Conservation (phyloP, 805 yeast species). For the Starmerella tilneyi region DNA sequence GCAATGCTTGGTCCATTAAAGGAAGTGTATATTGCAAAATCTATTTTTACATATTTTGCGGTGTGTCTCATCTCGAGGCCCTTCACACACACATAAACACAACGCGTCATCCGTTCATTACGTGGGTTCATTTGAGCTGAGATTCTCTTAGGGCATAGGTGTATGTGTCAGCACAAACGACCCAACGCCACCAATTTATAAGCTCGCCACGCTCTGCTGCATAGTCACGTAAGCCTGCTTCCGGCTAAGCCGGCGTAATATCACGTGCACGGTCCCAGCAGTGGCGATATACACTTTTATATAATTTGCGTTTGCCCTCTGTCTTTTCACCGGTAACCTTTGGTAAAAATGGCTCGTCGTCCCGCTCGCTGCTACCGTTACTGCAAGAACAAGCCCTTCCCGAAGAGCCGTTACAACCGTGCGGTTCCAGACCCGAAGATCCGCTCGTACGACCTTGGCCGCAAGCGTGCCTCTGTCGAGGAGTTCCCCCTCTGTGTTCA, state of each 20-base stretch:
- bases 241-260: neutral
- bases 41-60: no score
- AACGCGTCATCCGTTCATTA: no score
- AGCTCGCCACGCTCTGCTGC: neutral
- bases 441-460: constrained; percentile 98
- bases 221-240: neutral
- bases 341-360: constrained; percentile 91
- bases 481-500: constrained; percentile 99
- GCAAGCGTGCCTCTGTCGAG: constrained; percentile 99
- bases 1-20: no score
- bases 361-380: constrained; percentile 99
- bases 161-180: neutral
- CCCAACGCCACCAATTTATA: no score
- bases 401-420: constrained; percentile 99
- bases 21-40: no score
- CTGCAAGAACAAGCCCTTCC: constrained; percentile 99
- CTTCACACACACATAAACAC: no score
- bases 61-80: no score
- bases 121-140: no score
- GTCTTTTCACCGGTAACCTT: constrained; percentile 7
- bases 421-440: constrained; percentile 99
- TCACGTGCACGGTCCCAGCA: constrained; percentile 4
- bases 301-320: neutral
- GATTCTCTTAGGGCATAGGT: constrained; percentile 6
- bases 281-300: constrained; percentile 7